phyloP scores from a whole-genome alignment of 2,329 filamentous ascomycete genomes.

The Pestalotiopsis sp. region DNA sequence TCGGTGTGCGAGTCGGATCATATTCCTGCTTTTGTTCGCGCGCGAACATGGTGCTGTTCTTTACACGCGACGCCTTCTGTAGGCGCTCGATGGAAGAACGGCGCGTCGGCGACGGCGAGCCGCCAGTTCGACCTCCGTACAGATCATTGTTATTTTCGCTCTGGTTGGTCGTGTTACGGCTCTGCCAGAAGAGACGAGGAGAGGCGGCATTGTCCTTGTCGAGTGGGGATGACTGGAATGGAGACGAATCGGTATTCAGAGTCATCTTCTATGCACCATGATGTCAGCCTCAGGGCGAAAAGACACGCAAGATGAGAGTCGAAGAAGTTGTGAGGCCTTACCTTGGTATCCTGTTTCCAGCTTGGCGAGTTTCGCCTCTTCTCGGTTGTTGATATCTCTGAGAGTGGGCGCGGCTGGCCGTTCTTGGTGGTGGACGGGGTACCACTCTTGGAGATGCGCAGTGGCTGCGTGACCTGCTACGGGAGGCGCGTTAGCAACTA shows the following conservation, averaged over 20 bases:
- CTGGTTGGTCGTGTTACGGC: slow-evolving; percentile 67
- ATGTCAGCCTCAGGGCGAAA: slow-evolving; percentile 30
- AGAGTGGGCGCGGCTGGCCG: slow-evolving; percentile 73
- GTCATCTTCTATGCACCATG: slow-evolving; percentile 60
- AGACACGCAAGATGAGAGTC: neutral
- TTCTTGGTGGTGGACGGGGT: slow-evolving; percentile 63
- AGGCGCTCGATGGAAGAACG: slow-evolving; percentile 94
- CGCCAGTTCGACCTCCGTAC: slow-evolving; percentile 56
- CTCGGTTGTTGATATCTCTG: slow-evolving; percentile 86
- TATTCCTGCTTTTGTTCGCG: slow-evolving; percentile 92
- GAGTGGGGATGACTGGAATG: slow-evolving; percentile 83
- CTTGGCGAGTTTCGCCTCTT: slow-evolving; percentile 90
- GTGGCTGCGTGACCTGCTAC: slow-evolving; percentile 55
- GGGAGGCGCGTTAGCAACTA: neutral
- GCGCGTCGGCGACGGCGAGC: slow-evolving; percentile 72
- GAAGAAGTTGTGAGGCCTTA: slow-evolving; percentile 40
- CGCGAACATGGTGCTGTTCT: slow-evolving; percentile 97
- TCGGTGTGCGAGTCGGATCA: slow-evolving; percentile 76
- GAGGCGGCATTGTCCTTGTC: slow-evolving; percentile 65
- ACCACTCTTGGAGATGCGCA: slow-evolving; percentile 74
- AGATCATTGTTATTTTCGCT: slow-evolving; percentile 76
- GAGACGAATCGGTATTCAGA: slow-evolving; percentile 74
- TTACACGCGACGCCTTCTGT: slow-evolving; percentile 91
- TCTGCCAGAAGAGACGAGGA: slow-evolving; percentile 90
- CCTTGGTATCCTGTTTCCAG: slow-evolving; percentile 78